Percentiles rank a stretch among this genome's conserved stretches.
Conservation (phyloP, 192 early-diverging fungal genomes). For the Spinellus fusiger region DNA sequence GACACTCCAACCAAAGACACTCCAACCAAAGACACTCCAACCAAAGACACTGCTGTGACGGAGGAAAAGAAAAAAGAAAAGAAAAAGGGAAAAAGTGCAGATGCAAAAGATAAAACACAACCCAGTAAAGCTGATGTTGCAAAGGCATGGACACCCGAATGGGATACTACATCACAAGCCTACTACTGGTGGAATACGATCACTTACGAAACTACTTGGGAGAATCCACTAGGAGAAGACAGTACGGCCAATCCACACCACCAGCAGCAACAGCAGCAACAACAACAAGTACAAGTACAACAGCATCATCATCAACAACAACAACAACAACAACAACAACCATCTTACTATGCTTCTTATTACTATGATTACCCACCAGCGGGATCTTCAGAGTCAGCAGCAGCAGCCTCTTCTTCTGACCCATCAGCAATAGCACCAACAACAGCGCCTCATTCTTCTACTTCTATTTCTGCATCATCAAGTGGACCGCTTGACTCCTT, state of each 20-base stretch:
- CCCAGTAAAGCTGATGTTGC: slow-evolving; percentile 1
- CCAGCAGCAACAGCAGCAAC: background rate
- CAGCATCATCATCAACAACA: background rate
- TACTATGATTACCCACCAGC: background rate
- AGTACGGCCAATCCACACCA: background rate
- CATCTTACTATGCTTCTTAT: slow-evolving; percentile 1
- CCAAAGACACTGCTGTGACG: background rate
- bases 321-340: background rate
- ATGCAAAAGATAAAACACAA: background rate
- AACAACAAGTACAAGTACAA: background rate
- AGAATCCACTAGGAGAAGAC: slow-evolving; percentile 21
- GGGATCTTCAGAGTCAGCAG: background rate
- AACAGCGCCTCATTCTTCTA: no score
- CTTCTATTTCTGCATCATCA: background rate
- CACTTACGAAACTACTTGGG: slow-evolving; percentile 46
- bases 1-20: background rate
- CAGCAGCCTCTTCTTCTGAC: no score
- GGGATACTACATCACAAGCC: slow-evolving; percentile 31
- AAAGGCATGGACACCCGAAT: slow-evolving; percentile 33
- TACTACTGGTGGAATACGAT: slow-evolving; percentile 49
- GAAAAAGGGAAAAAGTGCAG: background rate
- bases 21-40: background rate
- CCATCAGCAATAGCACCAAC: no score
- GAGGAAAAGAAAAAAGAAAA: background rate
- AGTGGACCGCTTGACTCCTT: slow-evolving; percentile 28